Evolutionary conservation across 2,329 filamentous ascomycete species (phyloP).

Genomic region (Davidsoniella eucalypti): DNA sequence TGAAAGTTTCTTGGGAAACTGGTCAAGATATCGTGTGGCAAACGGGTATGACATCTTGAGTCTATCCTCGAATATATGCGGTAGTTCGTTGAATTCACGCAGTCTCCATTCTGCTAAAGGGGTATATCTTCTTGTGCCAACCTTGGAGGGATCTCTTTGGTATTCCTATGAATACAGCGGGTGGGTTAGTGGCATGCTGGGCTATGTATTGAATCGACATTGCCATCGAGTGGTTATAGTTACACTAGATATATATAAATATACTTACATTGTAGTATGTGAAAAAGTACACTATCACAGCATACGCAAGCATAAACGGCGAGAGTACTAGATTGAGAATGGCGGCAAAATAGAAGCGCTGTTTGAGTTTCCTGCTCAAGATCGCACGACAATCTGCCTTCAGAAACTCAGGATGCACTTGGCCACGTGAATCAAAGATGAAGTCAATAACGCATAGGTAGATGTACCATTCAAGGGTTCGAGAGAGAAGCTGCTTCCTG

Average conservation of each 20-base stretch:
- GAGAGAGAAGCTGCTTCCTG: slow-evolving; percentile 68
- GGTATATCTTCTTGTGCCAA: slow-evolving; percentile 82
- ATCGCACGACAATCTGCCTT: slow-evolving; percentile 65
- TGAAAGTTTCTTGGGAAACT: slow-evolving; percentile 91
- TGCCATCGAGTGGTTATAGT: background rate
- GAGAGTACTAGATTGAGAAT: slow-evolving; percentile 74
- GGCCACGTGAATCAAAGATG: slow-evolving; percentile 78
- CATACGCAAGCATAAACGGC: slow-evolving; percentile 74
- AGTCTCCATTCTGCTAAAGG: slow-evolving; percentile 96
- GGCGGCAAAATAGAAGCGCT: slow-evolving; percentile 67
- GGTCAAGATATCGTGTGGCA: slow-evolving; percentile 80
- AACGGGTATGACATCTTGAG: slow-evolving; percentile 91
- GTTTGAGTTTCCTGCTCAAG: slow-evolving; percentile 61
- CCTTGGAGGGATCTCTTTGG: slow-evolving; percentile 76
- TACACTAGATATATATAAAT: background rate
- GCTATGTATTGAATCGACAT: no score
- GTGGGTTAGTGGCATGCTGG: background rate
- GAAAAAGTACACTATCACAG: slow-evolving; percentile 80
- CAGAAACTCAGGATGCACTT: slow-evolving; percentile 73
- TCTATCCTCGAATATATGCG: slow-evolving; percentile 78
- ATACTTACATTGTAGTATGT: slow-evolving; percentile 71
- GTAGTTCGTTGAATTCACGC: slow-evolving; percentile 91
- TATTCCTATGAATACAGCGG: slow-evolving; percentile 48
- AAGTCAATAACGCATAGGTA: slow-evolving; percentile 84
- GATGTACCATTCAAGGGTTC: slow-evolving; percentile 81